Conservation (phyloP, 257 asterid genomes). For the Solanum paucissectum region DNA sequence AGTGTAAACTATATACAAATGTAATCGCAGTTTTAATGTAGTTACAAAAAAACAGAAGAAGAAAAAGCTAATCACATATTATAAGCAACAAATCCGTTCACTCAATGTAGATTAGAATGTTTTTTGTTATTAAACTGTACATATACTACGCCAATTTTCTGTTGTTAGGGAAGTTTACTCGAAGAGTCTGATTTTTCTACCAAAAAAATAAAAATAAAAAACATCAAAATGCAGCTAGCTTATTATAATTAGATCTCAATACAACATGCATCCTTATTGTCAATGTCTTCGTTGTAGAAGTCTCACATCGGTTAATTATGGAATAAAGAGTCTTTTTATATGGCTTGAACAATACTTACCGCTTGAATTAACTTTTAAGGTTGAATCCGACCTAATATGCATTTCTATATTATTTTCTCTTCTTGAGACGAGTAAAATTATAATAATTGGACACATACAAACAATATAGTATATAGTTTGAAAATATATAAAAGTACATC, state of each 20-base stretch:
- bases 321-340: too few relatives aligned
- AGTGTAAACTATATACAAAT: neutral
- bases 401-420: too few relatives aligned
- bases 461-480: neutral
- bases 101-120: neutral
- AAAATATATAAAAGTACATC: neutral
- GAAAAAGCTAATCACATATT: neutral
- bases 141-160: neutral
- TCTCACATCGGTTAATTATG: too few relatives aligned
- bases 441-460: neutral
- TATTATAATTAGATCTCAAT: neutral
- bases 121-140: neutral
- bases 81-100: neutral
- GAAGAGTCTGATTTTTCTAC: neutral
- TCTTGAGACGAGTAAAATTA: neutral
- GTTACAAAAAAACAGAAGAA: neutral
- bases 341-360: too few relatives aligned
- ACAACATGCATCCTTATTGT: neutral
- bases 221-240: neutral
- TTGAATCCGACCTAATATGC: neutral
- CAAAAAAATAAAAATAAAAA: too few relatives aligned
- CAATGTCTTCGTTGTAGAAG: neutral
- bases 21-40: neutral
- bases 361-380: neutral
- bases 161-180: neutral